Evolutionary conservation across 345 rosid species (phyloP).

Genomic region (Salix viminalis): DNA sequence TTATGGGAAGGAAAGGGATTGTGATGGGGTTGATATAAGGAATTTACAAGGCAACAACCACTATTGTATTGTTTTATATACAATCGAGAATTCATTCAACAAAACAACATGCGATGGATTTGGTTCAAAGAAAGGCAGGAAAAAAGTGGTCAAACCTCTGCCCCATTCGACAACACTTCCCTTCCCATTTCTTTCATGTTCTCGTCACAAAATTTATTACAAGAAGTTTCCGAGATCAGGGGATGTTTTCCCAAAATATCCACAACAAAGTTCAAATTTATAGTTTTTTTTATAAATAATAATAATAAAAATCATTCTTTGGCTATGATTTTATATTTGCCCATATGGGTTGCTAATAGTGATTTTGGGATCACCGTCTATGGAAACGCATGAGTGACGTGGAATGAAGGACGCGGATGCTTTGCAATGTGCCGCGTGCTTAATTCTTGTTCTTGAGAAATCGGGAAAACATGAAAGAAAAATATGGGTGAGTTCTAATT

Average conservation of each 20-base stretch:
- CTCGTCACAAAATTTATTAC: not conserved
- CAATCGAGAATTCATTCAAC: not conserved
- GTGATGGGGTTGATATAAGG: not conserved
- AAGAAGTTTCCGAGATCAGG: not conserved
- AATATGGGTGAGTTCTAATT: too few relatives aligned
- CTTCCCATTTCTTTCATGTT: not conserved
- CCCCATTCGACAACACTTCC: slow-evolving; percentile 11
- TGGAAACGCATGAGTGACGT: too few relatives aligned
- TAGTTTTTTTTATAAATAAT: too few relatives aligned
- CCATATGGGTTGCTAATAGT: too few relatives aligned
- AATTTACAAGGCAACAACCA: slow-evolving; percentile 7
- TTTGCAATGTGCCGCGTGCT: too few relatives aligned
- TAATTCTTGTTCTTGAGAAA: too few relatives aligned
- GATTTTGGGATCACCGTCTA: too few relatives aligned
- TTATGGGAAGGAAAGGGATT: not conserved
- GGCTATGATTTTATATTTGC: too few relatives aligned
- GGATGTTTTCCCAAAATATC: not conserved
- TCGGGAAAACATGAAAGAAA: too few relatives aligned
- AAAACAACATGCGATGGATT: not conserved
- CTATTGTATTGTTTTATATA: not conserved
- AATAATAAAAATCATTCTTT: too few relatives aligned
- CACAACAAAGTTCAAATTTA: not conserved
- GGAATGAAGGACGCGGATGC: too few relatives aligned
- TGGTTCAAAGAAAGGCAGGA: not conserved
- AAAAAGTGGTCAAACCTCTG: slow-evolving; percentile 30